A percentile compares a stretch with the other conserved stretches of the same genome.
Evolutionary conservation across 768 basidiomycete genomes (phyloP).

Genomic region (Collybiopsis luxurians): DNA sequence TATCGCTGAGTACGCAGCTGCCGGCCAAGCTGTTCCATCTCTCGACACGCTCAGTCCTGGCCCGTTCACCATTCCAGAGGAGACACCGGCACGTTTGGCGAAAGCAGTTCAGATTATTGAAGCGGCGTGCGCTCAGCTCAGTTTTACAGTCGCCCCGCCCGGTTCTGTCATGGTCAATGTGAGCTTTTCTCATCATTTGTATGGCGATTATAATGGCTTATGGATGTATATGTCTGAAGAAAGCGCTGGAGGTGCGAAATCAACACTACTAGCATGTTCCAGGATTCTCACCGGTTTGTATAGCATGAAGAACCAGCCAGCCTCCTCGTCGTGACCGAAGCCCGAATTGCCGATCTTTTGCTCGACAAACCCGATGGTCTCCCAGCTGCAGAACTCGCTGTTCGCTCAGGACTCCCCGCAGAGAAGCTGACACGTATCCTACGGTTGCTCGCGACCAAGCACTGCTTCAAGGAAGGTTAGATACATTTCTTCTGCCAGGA

Average conservation of each 20-base stretch:
- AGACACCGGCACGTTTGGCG: conserved; percentile 19
- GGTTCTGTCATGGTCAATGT: conserved; percentile 29
- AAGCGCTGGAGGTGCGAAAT: conserved; percentile 7
- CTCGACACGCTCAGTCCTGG: conserved; percentile 31
- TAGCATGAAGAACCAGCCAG: conserved; percentile 31
- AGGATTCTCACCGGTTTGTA: not conserved
- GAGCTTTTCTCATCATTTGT: conserved; percentile 7
- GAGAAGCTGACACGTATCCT: conserved; percentile 37
- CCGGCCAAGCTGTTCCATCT: conserved; percentile 24
- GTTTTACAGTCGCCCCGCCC: conserved; percentile 26
- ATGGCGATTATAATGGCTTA: no score
- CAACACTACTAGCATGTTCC: not conserved
- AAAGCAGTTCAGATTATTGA: conserved; percentile 30
- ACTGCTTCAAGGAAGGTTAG: conserved; percentile 38
- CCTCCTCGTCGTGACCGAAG: conserved; percentile 29
- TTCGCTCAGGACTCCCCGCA: conserved; percentile 26
- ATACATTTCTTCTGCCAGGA: not conserved
- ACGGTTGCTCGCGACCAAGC: conserved; percentile 36
- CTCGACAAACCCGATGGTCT: conserved; percentile 32
- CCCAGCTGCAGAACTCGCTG: conserved; percentile 28
- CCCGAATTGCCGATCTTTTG: conserved; percentile 37
- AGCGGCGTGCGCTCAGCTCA: conserved; percentile 33
- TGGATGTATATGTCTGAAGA: conserved; percentile 8
- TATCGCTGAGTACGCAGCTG: conserved; percentile 28
- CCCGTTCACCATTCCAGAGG: conserved; percentile 29